Conservation (phyloP, 2,329 filamentous ascomycete genomes). For the Coniella lustricola region DNA sequence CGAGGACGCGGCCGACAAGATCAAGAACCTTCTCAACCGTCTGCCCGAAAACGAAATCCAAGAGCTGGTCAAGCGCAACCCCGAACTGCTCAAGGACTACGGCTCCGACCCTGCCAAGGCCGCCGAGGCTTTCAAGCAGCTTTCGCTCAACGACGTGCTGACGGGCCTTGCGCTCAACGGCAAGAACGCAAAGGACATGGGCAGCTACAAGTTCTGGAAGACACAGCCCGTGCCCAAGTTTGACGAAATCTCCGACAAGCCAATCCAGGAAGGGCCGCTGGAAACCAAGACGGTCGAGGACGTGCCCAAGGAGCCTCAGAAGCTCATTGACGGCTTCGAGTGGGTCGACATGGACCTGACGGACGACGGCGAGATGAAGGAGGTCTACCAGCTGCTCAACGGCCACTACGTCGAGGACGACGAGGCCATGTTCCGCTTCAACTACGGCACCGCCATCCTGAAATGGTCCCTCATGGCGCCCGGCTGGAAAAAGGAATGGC, state of each 20-base stretch:
- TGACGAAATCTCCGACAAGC: constrained; percentile 46
- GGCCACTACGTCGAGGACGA: constrained; percentile 97
- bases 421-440: constrained; percentile 95
- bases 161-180: constrained; percentile 68
- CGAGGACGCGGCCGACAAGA: constrained; percentile 30
- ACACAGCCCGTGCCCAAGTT: constrained; percentile 93
- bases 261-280: constrained; percentile 72
- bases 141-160: constrained; percentile 65
- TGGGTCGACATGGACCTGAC: constrained; percentile 88
- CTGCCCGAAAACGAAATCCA: constrained; percentile 51
- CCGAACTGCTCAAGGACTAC: constrained; percentile 58
- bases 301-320: constrained; percentile 68
- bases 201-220: constrained; percentile 96
- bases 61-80: constrained; percentile 65
- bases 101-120: constrained; percentile 32
- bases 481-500: constrained; percentile 90
- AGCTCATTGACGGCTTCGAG: constrained; percentile 77
- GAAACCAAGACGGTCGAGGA: constrained; percentile 70
- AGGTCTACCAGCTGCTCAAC: constrained; percentile 85
- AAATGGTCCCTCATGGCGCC: constrained; percentile 94
- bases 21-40: constrained; percentile 45
- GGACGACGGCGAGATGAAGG: constrained; percentile 70
- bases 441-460: constrained; percentile 83
- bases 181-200: constrained; percentile 95
- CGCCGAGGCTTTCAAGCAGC: constrained; percentile 49